A percentile compares a stretch with the other conserved stretches of the same genome.
Evolutionary conservation across 2,329 filamentous ascomycete genomes (phyloP).

Genomic region (Lachnellula arida): DNA sequence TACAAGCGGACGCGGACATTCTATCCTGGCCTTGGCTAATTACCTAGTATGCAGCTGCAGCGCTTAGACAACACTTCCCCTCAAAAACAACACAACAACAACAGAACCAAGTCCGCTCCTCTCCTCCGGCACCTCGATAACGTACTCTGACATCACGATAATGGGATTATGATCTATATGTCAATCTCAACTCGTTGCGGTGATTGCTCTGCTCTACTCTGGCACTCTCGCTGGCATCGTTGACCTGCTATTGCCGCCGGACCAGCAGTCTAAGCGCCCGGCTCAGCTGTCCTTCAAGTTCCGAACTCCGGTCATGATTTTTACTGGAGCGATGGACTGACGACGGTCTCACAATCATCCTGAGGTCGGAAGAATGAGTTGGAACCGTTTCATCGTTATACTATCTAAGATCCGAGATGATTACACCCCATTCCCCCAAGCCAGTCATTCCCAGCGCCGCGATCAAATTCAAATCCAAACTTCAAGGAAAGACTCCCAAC

Average conservation of each 20-base stretch:
- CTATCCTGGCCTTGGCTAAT: constrained; percentile 17
- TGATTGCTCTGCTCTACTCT: background rate
- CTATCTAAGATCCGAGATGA: constrained; percentile 14
- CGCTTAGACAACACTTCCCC: constrained; percentile 5
- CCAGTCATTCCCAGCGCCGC: constrained; percentile 21
- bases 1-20: constrained; percentile 16
- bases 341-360: constrained; percentile 8
- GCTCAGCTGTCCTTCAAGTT: constrained; percentile 4
- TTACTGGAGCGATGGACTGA: constrained; percentile 13
- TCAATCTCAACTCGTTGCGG: background rate
- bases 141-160: constrained; percentile 1
- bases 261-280: constrained; percentile 19
- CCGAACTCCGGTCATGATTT: constrained; percentile 3
- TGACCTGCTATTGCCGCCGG: constrained; percentile 9
- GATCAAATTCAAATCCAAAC: constrained; percentile 3
- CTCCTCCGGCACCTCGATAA: background rate
- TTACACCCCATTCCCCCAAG: constrained; percentile 13
- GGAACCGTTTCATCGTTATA: constrained; percentile 27
- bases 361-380: constrained; percentile 4
- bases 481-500: constrained; percentile 2
- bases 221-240: background rate
- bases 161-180: constrained; percentile 8
- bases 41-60: constrained; percentile 10
- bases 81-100: constrained; percentile 14
- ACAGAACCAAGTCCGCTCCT: constrained; percentile 1